Evolutionary conservation across 2,329 filamentous ascomycete genomes (phyloP).

Genomic region (Ceratocystis smalleyi): DNA sequence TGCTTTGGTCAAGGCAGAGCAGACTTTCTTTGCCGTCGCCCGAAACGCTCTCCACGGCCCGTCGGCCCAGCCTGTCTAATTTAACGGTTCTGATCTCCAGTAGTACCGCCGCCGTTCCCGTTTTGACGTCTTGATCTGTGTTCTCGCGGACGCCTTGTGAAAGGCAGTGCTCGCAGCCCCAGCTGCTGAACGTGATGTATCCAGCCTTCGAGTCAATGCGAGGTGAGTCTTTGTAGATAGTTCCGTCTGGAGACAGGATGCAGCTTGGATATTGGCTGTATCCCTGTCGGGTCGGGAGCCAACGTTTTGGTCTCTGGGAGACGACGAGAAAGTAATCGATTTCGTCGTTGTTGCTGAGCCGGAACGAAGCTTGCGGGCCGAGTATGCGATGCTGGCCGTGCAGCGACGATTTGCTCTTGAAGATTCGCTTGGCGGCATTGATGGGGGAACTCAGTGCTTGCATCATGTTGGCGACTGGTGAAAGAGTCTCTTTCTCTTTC

Average conservation of each 20-base stretch:
- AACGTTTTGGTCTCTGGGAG: conserved; percentile 8
- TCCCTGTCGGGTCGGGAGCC: conserved; percentile 8
- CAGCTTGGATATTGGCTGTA: conserved; percentile 12
- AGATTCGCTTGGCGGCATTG: neutral
- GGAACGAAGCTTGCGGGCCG: neutral
- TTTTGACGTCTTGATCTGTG: neutral
- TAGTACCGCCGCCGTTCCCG: conserved; percentile 7
- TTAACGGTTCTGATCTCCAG: conserved; percentile 12
- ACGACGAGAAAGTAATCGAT: conserved; percentile 12
- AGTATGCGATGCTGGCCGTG: neutral
- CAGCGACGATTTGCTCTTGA: neutral
- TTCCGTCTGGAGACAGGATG: conserved; percentile 12
- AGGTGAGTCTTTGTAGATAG: conserved; percentile 11
- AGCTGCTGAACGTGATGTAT: conserved; percentile 13
- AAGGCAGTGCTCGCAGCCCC: conserved; percentile 15
- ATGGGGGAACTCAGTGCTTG: neutral
- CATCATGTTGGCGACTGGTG: neutral
- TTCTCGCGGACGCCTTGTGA: conserved; percentile 8
- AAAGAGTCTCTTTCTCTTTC: neutral
- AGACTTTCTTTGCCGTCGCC: conserved; percentile 8
- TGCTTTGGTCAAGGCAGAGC: conserved; percentile 1
- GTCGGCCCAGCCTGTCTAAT: conserved; percentile 10
- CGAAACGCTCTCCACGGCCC: neutral
- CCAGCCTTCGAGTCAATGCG: conserved; percentile 5
- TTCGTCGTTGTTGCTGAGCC: neutral